Evolutionary conservation across 192 early-diverging fungal genomes (phyloP).

Genomic region (Linnemannia zychae): DNA sequence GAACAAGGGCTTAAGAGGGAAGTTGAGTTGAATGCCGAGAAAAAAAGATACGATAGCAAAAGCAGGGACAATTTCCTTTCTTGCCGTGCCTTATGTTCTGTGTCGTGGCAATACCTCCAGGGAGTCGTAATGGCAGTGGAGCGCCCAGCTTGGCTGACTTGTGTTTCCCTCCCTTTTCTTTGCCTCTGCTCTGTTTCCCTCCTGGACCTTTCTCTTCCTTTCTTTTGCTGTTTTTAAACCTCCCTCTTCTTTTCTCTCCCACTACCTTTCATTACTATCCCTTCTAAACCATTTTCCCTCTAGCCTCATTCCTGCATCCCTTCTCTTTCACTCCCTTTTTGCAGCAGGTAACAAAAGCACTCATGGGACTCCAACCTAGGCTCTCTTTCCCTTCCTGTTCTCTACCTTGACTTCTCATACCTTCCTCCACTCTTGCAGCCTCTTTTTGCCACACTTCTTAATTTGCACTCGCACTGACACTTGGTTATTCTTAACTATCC

Average conservation of each 20-base stretch:
- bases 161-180: background rate
- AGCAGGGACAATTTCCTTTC: background rate
- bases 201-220: background rate
- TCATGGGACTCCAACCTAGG: background rate
- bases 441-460: background rate
- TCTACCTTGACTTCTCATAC: background rate
- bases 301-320: background rate
- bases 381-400: background rate
- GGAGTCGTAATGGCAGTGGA: too few species aligned
- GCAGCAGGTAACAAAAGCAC: background rate
- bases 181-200: background rate
- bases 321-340: background rate
- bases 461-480: background rate
- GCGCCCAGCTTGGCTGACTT: too few species aligned
- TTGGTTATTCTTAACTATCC: background rate
- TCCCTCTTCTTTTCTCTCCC: background rate
- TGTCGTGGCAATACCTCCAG: too few species aligned
- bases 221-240: background rate
- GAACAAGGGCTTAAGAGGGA: background rate
- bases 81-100: too few species aligned
- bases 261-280: background rate
- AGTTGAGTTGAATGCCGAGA: background rate
- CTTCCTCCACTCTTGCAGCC: background rate
- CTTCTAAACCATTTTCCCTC: conserved; percentile 6
- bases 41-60: background rate